These are phyloP conservation scores for Schwanniomyces polymorphus DNA, from an alignment of 805 yeast genomes.

Conservation along the genomic window DNA sequence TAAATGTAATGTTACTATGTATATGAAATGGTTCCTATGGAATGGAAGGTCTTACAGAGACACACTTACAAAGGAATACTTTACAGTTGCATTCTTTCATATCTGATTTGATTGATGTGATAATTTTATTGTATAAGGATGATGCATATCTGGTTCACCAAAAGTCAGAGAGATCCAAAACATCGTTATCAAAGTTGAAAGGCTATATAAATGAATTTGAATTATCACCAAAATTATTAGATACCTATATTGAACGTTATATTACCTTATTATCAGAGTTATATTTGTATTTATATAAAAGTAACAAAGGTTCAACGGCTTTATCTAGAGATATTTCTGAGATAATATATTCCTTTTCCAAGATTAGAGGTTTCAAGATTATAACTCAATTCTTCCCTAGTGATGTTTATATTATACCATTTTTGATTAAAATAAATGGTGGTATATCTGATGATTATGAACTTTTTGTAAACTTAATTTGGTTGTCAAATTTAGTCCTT, in stretches of 20 bases:
- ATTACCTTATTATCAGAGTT: slow-evolving; percentile 24
- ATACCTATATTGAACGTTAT: slow-evolving; percentile 34
- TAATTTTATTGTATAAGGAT: not conserved
- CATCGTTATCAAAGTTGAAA: slow-evolving; percentile 12
- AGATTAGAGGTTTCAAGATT: slow-evolving; percentile 65
- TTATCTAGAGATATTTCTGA: slow-evolving; percentile 19
- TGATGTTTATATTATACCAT: slow-evolving; percentile 51
- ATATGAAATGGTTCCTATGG: not conserved
- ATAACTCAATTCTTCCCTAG: slow-evolving; percentile 60
- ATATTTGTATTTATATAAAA: slow-evolving; percentile 17
- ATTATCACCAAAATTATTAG: slow-evolving; percentile 53
- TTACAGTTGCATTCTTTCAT: slow-evolving; percentile 11
- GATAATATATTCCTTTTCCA: slow-evolving; percentile 59
- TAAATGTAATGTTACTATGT: not conserved
- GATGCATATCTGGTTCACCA: slow-evolving; percentile 2
- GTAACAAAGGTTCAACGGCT: not conserved
- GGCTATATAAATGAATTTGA: slow-evolving; percentile 49
- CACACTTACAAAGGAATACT: slow-evolving; percentile 11
- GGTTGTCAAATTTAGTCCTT: slow-evolving; percentile 71
- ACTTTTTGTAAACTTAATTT: slow-evolving; percentile 50
- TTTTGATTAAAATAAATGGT: slow-evolving; percentile 14
- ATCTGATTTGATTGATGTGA: not conserved
- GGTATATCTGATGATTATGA: slow-evolving; percentile 19
- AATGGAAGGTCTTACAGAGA: slow-evolving; percentile 13
- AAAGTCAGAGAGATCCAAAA: slow-evolving; percentile 7